Base-by-base conservation (phyloP, 1,284 basidiomycete species). In the Heterobasidion parviporum region DNA sequence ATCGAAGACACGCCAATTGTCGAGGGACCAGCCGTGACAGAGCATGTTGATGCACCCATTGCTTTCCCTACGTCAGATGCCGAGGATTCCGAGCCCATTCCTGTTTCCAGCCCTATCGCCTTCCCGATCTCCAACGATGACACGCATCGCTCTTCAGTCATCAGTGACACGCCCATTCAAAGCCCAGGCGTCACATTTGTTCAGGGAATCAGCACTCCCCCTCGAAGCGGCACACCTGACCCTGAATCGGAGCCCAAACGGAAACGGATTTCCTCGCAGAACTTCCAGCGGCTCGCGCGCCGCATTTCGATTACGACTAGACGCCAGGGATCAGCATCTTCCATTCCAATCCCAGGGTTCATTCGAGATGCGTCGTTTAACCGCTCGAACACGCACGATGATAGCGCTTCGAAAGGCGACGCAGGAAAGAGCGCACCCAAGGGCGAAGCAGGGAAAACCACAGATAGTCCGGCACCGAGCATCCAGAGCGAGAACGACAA, bases 241-340 rank as follows among this genome's bases (percentile, higher is more conserved):
- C 78, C 78, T 1, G 85, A 86, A 2, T 65, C 77, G n/a, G 87
- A 88, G 63, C 81, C 81, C 50, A 89, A 89, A 73, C 77, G 86
- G 57, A 87, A 85, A 65, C 79, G 87, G 32, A 89, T 87, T 56
- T 84, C 87, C 10, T 87, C 87, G 26, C 88, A 91, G 68, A 91
- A 91, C 64, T 87, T 91, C 74, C 87, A 90, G 68, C 79, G 86
- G 34, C 67, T 91, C 47, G 88, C 88, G 16, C 74, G 87, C 55
- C 76, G 82, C 59, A 83, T 91, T 56, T 89, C 88, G 12, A 68
- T 89, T 43, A 81, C 80, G 0, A 78, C 81, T 1, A 76, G 79
- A 48, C 78, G 83, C 47, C 76, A 80, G 62, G 80, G 82, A 36
- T 81, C 74, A 20, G 67, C 76, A 16, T 72, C 73, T 50, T 69